Percentiles rank a stretch among this genome's conserved stretches.
Evolutionary conservation across 345 rosid genomes (phyloP).

Genomic region (Eucalyptus pauciflora): DNA sequence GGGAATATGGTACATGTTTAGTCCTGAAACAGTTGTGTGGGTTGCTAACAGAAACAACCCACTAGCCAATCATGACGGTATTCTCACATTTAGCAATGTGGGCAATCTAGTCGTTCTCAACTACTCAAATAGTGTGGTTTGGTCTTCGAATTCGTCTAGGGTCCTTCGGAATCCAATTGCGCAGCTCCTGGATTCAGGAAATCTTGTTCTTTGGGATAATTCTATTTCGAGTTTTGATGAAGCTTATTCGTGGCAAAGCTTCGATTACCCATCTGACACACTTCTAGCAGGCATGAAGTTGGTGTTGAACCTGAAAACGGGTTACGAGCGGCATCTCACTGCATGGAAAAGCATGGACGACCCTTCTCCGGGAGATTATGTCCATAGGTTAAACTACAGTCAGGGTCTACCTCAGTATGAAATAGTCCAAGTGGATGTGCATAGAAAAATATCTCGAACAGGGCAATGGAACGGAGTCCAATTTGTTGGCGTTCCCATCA

Average conservation of each 20-base stretch:
- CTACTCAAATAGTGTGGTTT: background rate
- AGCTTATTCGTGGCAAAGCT: slow-evolving; percentile 23
- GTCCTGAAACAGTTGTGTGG: slow-evolving; percentile 9
- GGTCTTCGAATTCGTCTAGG: slow-evolving; percentile 13
- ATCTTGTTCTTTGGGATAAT: slow-evolving; percentile 9
- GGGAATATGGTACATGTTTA: slow-evolving; percentile 25
- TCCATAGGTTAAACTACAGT: no score
- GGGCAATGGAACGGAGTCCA: no score
- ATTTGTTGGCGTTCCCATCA: no score
- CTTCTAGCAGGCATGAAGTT: slow-evolving; percentile 24
- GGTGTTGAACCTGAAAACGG: background rate
- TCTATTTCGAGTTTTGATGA: background rate
- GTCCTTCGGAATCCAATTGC: background rate
- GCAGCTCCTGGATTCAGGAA: slow-evolving; percentile 24
- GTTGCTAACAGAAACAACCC: slow-evolving; percentile 36
- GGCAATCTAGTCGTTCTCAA: slow-evolving; percentile 5
- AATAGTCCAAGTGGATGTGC: no score
- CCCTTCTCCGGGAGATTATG: slow-evolving; percentile 13
- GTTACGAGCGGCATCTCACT: background rate
- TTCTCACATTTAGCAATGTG: slow-evolving; percentile 1
- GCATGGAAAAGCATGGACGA: slow-evolving; percentile 18
- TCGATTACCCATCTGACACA: slow-evolving; percentile 22
- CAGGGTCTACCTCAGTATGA: no score
- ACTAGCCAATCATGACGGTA: background rate
- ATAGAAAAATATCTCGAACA: no score